These are phyloP conservation scores for Sanghuangporus sanghuang DNA, from an alignment of 1,284 basidiomycete genomes.

Conservation along the genomic window DNA sequence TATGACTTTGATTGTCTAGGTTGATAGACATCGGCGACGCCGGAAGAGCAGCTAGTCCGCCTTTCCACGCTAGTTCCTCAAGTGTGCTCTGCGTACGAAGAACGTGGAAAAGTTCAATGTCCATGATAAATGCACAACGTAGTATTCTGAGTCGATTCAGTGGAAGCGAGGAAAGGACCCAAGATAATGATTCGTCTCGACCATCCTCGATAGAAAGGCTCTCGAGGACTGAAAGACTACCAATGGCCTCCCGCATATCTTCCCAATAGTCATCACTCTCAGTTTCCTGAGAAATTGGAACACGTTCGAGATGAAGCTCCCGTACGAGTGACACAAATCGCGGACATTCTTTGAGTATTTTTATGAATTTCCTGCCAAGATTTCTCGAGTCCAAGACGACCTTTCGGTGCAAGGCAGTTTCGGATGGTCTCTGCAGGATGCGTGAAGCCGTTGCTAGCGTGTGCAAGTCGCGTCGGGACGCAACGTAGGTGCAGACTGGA, in stretches of 20 bases:
- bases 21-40: background rate
- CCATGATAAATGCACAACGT: conserved; percentile 8
- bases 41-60: background rate
- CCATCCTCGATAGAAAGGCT: conserved; percentile 6
- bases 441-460: conserved; percentile 1
- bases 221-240: background rate
- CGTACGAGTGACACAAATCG: conserved; percentile 4
- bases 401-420: background rate
- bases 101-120: background rate
- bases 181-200: background rate
- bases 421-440: conserved; percentile 10
- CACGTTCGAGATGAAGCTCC: conserved; percentile 1
- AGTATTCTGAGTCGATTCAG: background rate
- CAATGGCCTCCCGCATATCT: background rate
- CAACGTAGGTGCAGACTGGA: background rate
- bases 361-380: background rate
- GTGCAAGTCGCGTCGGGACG: background rate
- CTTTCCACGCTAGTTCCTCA: conserved; percentile 10
- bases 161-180: background rate
- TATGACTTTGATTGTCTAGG: background rate
- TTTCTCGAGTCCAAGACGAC: background rate
- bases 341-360: background rate
- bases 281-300: background rate
- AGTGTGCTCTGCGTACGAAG: background rate
- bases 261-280: background rate